These are phyloP conservation scores for Huiozyma naganishii DNA, from an alignment of 805 yeast species.

Conservation along the genomic window DNA sequence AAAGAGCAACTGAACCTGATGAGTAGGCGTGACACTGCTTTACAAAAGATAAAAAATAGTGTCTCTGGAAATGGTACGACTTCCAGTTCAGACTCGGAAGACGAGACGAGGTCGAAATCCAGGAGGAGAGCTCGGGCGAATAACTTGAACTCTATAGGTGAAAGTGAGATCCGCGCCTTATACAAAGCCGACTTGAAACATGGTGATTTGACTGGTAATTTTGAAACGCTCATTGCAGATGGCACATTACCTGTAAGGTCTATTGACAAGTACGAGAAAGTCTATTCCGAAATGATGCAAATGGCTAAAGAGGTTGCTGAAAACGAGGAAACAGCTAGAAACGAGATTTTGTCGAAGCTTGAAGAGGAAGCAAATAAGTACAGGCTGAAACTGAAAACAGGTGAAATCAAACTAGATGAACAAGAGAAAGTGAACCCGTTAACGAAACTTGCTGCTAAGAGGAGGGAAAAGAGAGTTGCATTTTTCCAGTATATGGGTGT, in stretches of 20 bases:
- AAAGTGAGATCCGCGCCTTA: slow-evolving; percentile 75
- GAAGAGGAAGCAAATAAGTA: slow-evolving; percentile 52
- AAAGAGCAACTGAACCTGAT: slow-evolving; percentile 85
- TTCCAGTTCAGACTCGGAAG: slow-evolving; percentile 30
- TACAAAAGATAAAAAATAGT: slow-evolving; percentile 41
- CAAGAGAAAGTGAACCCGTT: slow-evolving; percentile 34
- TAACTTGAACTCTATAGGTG: slow-evolving; percentile 54
- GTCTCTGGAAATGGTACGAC: slow-evolving; percentile 30
- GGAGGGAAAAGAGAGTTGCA: slow-evolving; percentile 82
- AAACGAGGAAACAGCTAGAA: slow-evolving; percentile 55
- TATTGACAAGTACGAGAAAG: slow-evolving; percentile 63
- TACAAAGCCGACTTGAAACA: slow-evolving; percentile 71
- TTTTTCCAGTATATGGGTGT: slow-evolving; percentile 82
- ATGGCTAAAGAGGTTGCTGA: slow-evolving; percentile 51
- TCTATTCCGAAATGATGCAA: slow-evolving; percentile 61
- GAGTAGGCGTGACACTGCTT: slow-evolving; percentile 68
- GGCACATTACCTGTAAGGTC: slow-evolving; percentile 81
- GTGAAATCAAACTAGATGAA: slow-evolving; percentile 25
- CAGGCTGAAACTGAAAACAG: slow-evolving; percentile 33
- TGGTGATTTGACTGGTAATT: slow-evolving; percentile 66
- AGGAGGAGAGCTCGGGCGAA: slow-evolving; percentile 30
- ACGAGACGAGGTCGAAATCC: slow-evolving; percentile 30
- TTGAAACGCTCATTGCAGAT: slow-evolving; percentile 83
- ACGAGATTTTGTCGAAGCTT: slow-evolving; percentile 41
- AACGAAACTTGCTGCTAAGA: slow-evolving; percentile 48